A percentile compares a stretch with the other conserved stretches of the same genome.
Evolutionary conservation across 768 basidiomycete species (phyloP).

Genomic region (Panus rudis): DNA sequence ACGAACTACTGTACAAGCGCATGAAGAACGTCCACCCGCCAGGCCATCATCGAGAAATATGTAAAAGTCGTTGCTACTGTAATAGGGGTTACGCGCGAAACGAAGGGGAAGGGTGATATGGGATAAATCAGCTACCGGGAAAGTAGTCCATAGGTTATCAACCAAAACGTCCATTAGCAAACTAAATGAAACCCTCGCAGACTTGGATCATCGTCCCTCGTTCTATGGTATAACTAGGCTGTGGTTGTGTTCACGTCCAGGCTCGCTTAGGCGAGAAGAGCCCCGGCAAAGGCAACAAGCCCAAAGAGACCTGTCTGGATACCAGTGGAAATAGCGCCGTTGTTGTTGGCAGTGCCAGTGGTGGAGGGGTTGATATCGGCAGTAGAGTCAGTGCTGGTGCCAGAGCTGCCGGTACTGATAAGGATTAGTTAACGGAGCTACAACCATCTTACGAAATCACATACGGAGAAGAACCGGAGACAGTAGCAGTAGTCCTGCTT

Average conservation of each 20-base stretch:
- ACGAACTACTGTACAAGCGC: no score
- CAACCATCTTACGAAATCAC: no score
- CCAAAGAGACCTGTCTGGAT: conserved; percentile 27
- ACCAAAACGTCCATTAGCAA: no score
- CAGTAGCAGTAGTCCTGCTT: not conserved
- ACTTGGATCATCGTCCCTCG: no score
- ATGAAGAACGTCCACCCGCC: no score
- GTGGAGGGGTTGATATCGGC: conserved; percentile 15
- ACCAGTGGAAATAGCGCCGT: conserved; percentile 25
- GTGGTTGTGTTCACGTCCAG: not conserved
- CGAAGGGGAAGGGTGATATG: no score
- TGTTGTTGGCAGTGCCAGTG: conserved; percentile 18
- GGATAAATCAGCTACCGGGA: no score
- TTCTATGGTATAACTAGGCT: not conserved
- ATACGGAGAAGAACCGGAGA: not conserved
- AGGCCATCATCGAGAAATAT: no score
- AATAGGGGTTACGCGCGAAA: not conserved
- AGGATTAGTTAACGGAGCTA: no score
- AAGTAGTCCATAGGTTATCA: no score
- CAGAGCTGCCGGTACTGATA: not conserved
- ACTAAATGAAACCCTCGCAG: no score
- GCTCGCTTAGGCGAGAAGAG: conserved; percentile 25
- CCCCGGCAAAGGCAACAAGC: conserved; percentile 30
- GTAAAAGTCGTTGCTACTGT: no score
- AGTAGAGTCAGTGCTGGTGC: not conserved